Percentiles rank a stretch among this genome's conserved stretches.
Evolutionary conservation across 305 asterid genomes (phyloP).

Genomic region (Fraxinus greggii): DNA sequence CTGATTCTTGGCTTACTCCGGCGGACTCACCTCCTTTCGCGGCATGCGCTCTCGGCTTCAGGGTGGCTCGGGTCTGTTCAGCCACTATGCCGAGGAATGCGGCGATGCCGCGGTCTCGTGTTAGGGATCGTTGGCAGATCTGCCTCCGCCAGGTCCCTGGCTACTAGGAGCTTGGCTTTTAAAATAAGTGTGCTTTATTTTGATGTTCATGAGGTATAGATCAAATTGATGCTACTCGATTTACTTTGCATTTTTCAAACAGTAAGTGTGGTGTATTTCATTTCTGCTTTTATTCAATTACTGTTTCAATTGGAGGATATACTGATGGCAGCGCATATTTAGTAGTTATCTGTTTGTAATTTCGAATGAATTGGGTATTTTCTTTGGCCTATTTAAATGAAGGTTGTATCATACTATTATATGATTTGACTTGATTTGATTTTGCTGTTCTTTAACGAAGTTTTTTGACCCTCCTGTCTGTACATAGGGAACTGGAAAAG

Average conservation of each 20-base stretch:
- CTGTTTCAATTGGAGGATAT: not conserved
- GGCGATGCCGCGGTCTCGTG: conserved; percentile 94
- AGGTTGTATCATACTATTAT: not conserved
- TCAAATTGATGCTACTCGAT: conserved; percentile 11
- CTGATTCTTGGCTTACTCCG: conserved; percentile 79
- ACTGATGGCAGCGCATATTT: not conserved
- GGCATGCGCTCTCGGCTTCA: conserved; percentile 85
- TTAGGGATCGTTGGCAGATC: conserved; percentile 97
- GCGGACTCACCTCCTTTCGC: conserved; percentile 91
- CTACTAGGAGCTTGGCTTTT: conserved; percentile 90
- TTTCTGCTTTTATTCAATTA: not conserved
- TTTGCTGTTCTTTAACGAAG: not conserved
- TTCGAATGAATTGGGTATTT: not conserved
- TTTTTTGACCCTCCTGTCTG: conserved; percentile 20
- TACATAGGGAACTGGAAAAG: conserved; percentile 59
- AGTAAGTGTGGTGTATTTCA: not conserved
- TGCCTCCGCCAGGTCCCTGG: conserved; percentile 85
- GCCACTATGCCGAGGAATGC: conserved; percentile 99
- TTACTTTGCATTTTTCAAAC: conserved; percentile 3
- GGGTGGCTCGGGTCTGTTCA: conserved; percentile 99
- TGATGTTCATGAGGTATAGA: conserved; percentile 65
- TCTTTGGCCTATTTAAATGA: not conserved
- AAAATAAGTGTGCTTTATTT: conserved; percentile 93
- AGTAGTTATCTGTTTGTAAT: not conserved
- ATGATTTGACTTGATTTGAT: not conserved